A percentile compares a stretch with the other conserved stretches of the same genome.
phyloP scores from a whole-genome alignment of 2,329 filamentous ascomycete genomes.

The Chaetomium sp. region DNA sequence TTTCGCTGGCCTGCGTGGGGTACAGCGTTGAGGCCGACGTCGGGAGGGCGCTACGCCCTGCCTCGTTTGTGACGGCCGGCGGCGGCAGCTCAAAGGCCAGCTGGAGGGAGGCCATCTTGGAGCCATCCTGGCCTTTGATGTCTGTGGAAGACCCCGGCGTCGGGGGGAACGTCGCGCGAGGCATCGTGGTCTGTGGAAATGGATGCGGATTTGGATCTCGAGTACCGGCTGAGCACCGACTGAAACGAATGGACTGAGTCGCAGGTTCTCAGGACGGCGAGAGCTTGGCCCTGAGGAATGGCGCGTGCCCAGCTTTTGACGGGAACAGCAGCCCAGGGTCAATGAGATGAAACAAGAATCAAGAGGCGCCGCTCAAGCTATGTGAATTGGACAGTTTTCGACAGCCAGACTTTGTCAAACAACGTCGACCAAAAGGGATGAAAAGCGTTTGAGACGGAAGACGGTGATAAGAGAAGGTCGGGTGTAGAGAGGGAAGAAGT shows the following conservation, averaged over 20 bases:
- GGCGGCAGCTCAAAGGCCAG: slow-evolving; percentile 70
- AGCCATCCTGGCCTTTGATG: slow-evolving; percentile 64
- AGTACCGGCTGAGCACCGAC: not conserved
- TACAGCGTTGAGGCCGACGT: slow-evolving; percentile 14
- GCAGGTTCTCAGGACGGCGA: not conserved
- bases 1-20: slow-evolving; percentile 33
- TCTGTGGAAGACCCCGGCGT: slow-evolving; percentile 78
- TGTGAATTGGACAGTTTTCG: not conserved
- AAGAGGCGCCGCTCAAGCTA: not conserved
- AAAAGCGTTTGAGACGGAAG: not conserved
- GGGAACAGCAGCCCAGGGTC: slow-evolving; percentile 1
- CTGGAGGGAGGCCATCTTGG: slow-evolving; percentile 55
- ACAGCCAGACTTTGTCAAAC: no score
- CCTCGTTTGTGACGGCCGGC: slow-evolving; percentile 54
- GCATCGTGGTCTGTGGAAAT: slow-evolving; percentile 43
- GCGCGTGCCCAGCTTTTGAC: slow-evolving; percentile 10
- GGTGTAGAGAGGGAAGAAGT: not conserved
- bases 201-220: not conserved
- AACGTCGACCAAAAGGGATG: no score
- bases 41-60: slow-evolving; percentile 28
- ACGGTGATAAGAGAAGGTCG: not conserved
- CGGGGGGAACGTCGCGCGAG: slow-evolving; percentile 59
- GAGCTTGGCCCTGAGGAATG: not conserved
- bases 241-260: not conserved
- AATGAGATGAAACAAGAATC: not conserved